Percentiles rank a stretch among this genome's conserved stretches.
Conservation (phyloP, 331 rosid genomes). For the Rosa hybrid region DNA sequence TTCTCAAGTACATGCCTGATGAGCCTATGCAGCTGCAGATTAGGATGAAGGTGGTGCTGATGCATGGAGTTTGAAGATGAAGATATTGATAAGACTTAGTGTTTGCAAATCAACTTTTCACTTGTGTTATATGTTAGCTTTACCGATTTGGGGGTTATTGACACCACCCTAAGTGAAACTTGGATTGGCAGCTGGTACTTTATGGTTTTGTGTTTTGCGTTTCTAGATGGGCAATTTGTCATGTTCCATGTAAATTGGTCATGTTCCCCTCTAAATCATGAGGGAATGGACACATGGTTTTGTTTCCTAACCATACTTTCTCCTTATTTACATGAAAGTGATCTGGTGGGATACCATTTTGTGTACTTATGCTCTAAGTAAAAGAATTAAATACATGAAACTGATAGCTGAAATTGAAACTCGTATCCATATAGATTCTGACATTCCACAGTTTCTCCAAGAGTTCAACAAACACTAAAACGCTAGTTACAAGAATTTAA, state of each 20-base stretch:
- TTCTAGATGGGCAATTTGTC: no score
- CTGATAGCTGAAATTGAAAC: background rate
- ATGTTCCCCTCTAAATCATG: background rate
- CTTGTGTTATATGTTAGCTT: background rate
- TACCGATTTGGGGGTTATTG: no score
- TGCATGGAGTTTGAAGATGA: slow-evolving; percentile 16
- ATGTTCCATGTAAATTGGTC: no score
- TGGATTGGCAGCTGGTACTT: no score
- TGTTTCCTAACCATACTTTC: background rate
- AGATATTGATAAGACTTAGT: no score
- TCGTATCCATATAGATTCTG: background rate
- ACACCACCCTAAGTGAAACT: no score
- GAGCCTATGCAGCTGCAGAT: slow-evolving; percentile 28
- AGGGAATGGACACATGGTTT: background rate
- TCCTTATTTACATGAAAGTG: background rate
- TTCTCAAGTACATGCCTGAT: slow-evolving; percentile 55
- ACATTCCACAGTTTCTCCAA: background rate
- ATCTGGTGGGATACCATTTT: background rate
- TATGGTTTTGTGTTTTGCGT: no score
- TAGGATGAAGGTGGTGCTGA: no score
- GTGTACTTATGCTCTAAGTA: background rate
- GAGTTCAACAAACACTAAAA: background rate
- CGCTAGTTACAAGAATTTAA: background rate
- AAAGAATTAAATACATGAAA: background rate
- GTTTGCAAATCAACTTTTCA: no score